Evolutionary conservation across 345 rosid genomes (phyloP).

Genomic region (Clarkia xantiana): DNA sequence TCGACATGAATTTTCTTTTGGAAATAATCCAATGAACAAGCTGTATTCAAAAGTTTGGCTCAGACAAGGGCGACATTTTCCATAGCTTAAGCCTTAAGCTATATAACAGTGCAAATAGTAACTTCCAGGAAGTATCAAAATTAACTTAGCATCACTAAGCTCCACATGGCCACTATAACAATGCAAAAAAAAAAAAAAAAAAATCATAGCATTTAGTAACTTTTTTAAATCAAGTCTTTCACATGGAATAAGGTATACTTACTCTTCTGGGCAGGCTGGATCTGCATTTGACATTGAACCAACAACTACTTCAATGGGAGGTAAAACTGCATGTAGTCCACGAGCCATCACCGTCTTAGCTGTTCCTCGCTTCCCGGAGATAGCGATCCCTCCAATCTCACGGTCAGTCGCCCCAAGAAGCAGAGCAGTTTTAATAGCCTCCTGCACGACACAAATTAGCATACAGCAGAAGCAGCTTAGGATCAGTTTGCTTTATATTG

Average conservation of each 20-base stretch:
- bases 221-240: too few relatives aligned
- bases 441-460: constrained; percentile 22
- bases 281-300: constrained; percentile 81
- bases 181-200: too few relatives aligned
- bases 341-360: constrained; percentile 95
- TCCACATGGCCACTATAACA: too few relatives aligned
- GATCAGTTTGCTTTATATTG: background rate
- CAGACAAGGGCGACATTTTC: too few relatives aligned
- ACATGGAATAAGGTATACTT: constrained; percentile 8
- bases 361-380: constrained; percentile 82
- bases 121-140: too few relatives aligned
- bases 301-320: constrained; percentile 82
- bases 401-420: constrained; percentile 90
- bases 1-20: too few relatives aligned
- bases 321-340: constrained; percentile 75
- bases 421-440: constrained; percentile 89
- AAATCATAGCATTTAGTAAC: too few relatives aligned
- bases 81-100: too few relatives aligned
- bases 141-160: too few relatives aligned
- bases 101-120: too few relatives aligned
- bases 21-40: too few relatives aligned
- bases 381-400: constrained; percentile 85
- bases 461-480: background rate
- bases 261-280: constrained; percentile 77
- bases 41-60: too few relatives aligned